Base-by-base conservation (phyloP, 2,329 filamentous ascomycete genomes). In the Lachnellula subtilissima region DNA sequence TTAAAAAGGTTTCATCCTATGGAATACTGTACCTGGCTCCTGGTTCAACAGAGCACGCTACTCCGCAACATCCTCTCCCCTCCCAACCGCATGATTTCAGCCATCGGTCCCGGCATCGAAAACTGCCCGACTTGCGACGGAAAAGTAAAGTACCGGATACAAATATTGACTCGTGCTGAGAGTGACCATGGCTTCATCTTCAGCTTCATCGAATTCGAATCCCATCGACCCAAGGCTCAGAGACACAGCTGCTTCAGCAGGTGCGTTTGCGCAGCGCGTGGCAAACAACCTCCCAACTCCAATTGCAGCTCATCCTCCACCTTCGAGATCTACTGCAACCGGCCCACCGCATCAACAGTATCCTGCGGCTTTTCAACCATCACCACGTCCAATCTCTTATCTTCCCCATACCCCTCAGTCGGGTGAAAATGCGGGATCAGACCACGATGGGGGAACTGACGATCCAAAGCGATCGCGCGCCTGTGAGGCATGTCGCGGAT, bases 401-500 rank as follows among this genome's bases (percentile, higher is more conserved):
- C 47, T 62, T 4, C 62, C 65, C 42, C 62, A 66, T 17, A 66
- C 64, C 37, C 65, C 65, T 23, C 65, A 64, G 39, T 63, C 62
- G 2, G 57, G 49, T 25, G 60, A 56, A 15, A 50, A 62, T 23
- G 25, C 45, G 2, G 54, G 22, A 6, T 43, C 54, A 14, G 59
- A 53, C 43, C 43, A 60, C 23, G 62, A 68, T 49, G 61, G 58
- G 11, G 58, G 48, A 25, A 23, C 37, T 48, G 55, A 59, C n/a
- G 63, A 70, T 57, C 62, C 64, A 12, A 71, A 71, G 58, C 64
- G 69, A 55, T 61, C 73, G 43, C 64, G 73, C 57, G 73, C 74
- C 5, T 76, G 74, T 60, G 73, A 74, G 49, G 69, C 70, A 48
- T 76, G 74, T 64, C 69, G 74, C 50, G 66, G 69, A 37, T 67